Evolutionary conservation across 2,329 filamentous ascomycete genomes (phyloP), one percentile per base, ranked within the genome.

Genomic region (Ampelomyces quisqualis): DNA sequence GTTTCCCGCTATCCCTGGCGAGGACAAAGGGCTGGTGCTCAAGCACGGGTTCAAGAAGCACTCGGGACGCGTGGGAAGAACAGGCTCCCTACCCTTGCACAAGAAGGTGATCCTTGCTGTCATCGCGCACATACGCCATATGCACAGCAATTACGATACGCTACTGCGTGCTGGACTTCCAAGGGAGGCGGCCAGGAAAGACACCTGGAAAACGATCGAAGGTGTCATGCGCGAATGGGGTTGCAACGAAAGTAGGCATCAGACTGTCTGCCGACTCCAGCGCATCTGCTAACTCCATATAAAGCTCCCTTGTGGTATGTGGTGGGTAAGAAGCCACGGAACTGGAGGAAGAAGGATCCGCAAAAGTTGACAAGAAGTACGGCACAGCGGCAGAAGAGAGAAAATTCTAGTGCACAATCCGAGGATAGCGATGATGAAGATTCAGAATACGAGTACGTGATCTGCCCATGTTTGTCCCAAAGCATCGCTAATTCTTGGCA

Each of bases 81-180:
- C 70, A 2, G 58, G 57, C 2, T 71, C 47, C 30, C 53, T 76
- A 5, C 56, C 58, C 0, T 31, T 75, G 23, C 56, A 61, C 5
- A 53, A 65, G 10, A 76, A 70, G 47, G 74, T 71, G 4, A 50
- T 58, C 31, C 64, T 77, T 17, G 77, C 74, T 2, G 74, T 78
- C 9, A 58, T 69, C 15, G 77, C 77, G 3, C 73, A 78, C 46
- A 67, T 76, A 4, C 66, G 77, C 5, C 77, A 79, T 49, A 47
- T 40, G 3, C 68, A 76, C 30, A 79, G 76, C 0, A 49, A 63
- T 1, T 80, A 80, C 41, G 74, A 79, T 10, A 74, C 28, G 44
- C 76, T 39, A 35, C 38, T 32, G 10, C 29, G 18, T 51, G 49
- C 5, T 41, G 34, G 44, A 38, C 18, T 55, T 42, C 32, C 21